phyloP scores from a whole-genome alignment of 2,329 filamentous ascomycete species.

The Chrysosporium queenslandicum region DNA sequence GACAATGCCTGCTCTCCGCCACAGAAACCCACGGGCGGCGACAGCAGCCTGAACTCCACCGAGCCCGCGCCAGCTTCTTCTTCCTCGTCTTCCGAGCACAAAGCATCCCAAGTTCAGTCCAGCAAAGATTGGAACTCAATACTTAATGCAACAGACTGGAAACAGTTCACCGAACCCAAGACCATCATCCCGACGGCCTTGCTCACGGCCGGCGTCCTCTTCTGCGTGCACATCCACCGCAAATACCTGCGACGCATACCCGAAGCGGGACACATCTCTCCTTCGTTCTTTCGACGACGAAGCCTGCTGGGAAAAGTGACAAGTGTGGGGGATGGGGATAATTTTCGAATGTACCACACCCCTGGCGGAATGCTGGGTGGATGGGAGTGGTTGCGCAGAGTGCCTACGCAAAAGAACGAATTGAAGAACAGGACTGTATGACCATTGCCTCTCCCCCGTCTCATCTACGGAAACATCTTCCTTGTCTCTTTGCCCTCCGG shows the following conservation, averaged over 20 bases:
- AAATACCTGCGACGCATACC: conserved; percentile 74
- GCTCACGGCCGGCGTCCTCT: conserved; percentile 32
- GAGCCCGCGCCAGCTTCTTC: conserved; percentile 13
- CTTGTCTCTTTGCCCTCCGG: neutral
- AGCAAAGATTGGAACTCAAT: conserved; percentile 33
- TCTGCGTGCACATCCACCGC: conserved; percentile 29
- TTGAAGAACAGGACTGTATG: conserved; percentile 69
- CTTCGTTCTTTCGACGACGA: conserved; percentile 61
- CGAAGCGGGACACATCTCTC: conserved; percentile 62
- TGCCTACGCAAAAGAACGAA: conserved; percentile 59
- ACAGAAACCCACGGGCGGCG: too few relatives aligned
- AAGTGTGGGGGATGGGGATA: conserved; percentile 91
- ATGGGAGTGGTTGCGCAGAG: conserved; percentile 80
- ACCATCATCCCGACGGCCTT: conserved; percentile 32
- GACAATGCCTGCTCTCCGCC: neutral
- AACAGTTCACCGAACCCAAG: conserved; percentile 28
- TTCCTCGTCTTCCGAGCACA: conserved; percentile 20
- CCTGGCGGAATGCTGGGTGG: conserved; percentile 78
- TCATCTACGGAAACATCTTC: too few relatives aligned
- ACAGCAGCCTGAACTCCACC: conserved; percentile 14
- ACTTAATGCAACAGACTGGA: conserved; percentile 36
- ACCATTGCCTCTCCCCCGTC: conserved; percentile 14
- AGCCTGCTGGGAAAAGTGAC: conserved; percentile 79
- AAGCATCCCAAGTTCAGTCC: conserved; percentile 21
- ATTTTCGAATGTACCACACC: conserved; percentile 89